Evolutionary conservation across 257 asterid species (phyloP).

Genomic region (Verbascum thapsus): DNA sequence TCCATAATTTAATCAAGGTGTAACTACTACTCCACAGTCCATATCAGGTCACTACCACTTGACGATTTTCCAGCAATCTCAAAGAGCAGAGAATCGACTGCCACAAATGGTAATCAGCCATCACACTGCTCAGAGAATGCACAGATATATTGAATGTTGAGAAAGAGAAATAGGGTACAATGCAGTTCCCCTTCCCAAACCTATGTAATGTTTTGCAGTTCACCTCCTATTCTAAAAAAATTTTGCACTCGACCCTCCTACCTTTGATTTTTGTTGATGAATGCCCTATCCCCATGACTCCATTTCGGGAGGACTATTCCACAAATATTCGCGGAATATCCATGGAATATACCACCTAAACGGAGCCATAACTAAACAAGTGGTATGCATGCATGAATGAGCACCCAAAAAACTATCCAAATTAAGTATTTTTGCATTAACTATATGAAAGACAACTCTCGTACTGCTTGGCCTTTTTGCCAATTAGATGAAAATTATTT

Average conservation of each 20-base stretch:
- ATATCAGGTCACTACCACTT: constrained; percentile 1
- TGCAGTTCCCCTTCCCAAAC: no score
- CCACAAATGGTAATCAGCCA: constrained; percentile 5
- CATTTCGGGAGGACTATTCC: no score
- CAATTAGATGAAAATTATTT: not conserved
- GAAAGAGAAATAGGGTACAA: constrained; percentile 7
- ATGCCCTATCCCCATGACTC: no score
- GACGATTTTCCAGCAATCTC: constrained; percentile 24
- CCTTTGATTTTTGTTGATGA: no score
- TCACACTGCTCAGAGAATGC: constrained; percentile 15
- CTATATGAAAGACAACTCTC: not conserved
- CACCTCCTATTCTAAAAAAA: no score
- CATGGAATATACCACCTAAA: no score
- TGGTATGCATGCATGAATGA: not conserved
- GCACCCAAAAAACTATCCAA: no score
- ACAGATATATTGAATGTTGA: constrained; percentile 18
- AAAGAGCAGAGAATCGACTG: constrained; percentile 21
- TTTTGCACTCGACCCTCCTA: no score
- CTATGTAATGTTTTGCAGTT: no score
- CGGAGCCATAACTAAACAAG: no score
- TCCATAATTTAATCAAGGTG: constrained; percentile 19
- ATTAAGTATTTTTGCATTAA: no score
- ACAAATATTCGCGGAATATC: no score
- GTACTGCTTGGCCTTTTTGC: not conserved
- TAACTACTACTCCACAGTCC: constrained; percentile 2